These are phyloP conservation scores for Chaetothyriales sp. DNA, from an alignment of 2,329 filamentous ascomycete genomes.

Conservation along the genomic window DNA sequence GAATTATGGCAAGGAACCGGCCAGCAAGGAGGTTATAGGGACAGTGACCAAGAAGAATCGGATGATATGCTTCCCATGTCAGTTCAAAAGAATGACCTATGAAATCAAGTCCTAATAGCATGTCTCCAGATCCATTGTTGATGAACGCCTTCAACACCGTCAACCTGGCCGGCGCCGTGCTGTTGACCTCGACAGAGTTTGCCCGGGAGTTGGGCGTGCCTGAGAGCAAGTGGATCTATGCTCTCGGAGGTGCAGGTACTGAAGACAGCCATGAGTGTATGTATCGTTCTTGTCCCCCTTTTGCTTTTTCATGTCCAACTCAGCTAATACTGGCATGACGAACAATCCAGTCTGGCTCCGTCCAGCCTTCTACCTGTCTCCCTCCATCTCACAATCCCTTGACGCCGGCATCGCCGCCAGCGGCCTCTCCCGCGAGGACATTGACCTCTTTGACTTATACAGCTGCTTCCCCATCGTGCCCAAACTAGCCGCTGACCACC, in stretches of 20 bases:
- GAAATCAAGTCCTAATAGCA: not conserved
- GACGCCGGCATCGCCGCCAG: constrained; percentile 38
- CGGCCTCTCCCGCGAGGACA: constrained; percentile 32
- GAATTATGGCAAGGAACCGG: constrained; percentile 36
- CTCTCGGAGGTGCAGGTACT: constrained; percentile 48
- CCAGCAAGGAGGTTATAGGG: constrained; percentile 38
- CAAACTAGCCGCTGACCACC: constrained; percentile 47
- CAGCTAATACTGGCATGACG: constrained; percentile 1
- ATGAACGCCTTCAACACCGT: constrained; percentile 61
- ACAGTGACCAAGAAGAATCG: constrained; percentile 42
- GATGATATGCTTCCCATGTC: constrained; percentile 55
- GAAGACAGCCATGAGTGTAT: constrained; percentile 41
- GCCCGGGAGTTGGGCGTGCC: constrained; percentile 42
- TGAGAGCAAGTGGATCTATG: constrained; percentile 45
- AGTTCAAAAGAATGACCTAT: constrained; percentile 12
- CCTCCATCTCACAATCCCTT: constrained; percentile 43
- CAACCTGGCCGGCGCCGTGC: constrained; percentile 45
- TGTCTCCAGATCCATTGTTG: constrained; percentile 42
- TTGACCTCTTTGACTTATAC: constrained; percentile 51
- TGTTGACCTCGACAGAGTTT: constrained; percentile 43
- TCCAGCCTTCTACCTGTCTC: constrained; percentile 42
- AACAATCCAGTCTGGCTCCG: constrained; percentile 43
- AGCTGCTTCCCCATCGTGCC: constrained; percentile 57
- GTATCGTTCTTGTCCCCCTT: constrained; percentile 8
- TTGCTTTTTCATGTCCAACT: not conserved